phyloP scores from a whole-genome alignment of 1,139 yeast species.

The Keqinozyma sinolaborantium region DNA sequence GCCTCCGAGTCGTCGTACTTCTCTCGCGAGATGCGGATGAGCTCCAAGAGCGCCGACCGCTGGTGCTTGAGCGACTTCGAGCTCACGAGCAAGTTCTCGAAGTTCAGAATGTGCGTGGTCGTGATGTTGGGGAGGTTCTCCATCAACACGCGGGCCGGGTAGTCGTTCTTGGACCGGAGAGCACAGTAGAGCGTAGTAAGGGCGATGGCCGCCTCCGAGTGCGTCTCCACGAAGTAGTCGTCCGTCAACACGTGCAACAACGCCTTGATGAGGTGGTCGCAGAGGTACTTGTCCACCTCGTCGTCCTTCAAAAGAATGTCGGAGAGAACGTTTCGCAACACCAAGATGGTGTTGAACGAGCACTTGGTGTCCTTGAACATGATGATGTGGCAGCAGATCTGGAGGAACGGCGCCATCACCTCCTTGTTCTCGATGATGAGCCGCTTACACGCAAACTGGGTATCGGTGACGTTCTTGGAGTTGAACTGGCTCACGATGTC shows the following conservation, averaged over 20 bases:
- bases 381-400: constrained; percentile 72
- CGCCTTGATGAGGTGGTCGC: constrained; percentile 51
- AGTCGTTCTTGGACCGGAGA: constrained; percentile 58
- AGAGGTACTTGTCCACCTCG: constrained; percentile 75
- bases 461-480: constrained; percentile 44
- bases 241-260: constrained; percentile 59
- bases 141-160: constrained; percentile 49
- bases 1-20: constrained; percentile 22
- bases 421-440: constrained; percentile 62
- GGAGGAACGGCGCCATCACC: constrained; percentile 76
- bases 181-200: constrained; percentile 77
- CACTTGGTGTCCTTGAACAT: constrained; percentile 87
- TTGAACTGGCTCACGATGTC: constrained; percentile 80
- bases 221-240: constrained; percentile 80
- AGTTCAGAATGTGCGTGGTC: constrained; percentile 43
- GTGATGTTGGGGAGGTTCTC: constrained; percentile 42
- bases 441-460: constrained; percentile 62
- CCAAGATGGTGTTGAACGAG: constrained; percentile 82
- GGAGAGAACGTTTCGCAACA: constrained; percentile 66
- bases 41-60: constrained; percentile 68
- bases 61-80: constrained; percentile 71
- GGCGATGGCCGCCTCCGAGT: constrained; percentile 86
- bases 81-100: constrained; percentile 58
- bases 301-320: constrained; percentile 68
- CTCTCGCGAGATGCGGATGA: constrained; percentile 46